phyloP scores from a whole-genome alignment of 2,329 filamentous ascomycete species.

The Fusarium sp. region DNA sequence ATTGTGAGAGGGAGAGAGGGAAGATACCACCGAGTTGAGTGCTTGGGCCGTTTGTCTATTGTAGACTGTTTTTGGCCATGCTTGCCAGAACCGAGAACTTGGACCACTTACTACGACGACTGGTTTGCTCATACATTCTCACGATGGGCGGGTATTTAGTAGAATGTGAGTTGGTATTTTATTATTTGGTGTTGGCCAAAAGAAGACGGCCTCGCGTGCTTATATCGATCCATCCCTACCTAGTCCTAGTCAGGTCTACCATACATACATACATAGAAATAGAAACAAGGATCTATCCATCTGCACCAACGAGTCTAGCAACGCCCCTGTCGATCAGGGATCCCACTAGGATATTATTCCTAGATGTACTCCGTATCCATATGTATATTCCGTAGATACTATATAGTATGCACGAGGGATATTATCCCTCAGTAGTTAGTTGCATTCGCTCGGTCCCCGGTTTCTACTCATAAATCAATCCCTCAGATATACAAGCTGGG shows the following conservation, averaged over 20 bases:
- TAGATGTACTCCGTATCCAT: no score
- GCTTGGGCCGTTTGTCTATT: conserved; percentile 31
- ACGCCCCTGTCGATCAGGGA: conserved; percentile 34
- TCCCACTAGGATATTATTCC: conserved; percentile 6
- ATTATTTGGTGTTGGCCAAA: background rate
- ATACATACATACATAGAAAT: no score
- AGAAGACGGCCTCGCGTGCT: background rate
- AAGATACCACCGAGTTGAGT: background rate
- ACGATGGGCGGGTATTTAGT: background rate
- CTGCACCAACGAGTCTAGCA: background rate
- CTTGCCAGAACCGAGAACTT: conserved; percentile 8
- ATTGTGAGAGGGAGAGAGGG: background rate
- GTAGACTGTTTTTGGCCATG: conserved; percentile 30
- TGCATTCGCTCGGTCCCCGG: conserved; percentile 9
- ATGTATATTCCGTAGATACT: no score
- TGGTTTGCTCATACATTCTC: background rate
- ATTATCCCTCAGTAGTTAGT: conserved; percentile 8
- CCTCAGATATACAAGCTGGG: background rate
- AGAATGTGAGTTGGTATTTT: background rate
- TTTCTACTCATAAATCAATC: background rate
- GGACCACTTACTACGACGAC: background rate
- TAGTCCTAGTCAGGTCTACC: background rate
- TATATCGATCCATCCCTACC: background rate
- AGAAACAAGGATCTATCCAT: background rate
- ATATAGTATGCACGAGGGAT: no score